Evolutionary conservation across 2,329 filamentous ascomycete species (phyloP).

Genomic region (Lasiodiplodia gonubiensis): DNA sequence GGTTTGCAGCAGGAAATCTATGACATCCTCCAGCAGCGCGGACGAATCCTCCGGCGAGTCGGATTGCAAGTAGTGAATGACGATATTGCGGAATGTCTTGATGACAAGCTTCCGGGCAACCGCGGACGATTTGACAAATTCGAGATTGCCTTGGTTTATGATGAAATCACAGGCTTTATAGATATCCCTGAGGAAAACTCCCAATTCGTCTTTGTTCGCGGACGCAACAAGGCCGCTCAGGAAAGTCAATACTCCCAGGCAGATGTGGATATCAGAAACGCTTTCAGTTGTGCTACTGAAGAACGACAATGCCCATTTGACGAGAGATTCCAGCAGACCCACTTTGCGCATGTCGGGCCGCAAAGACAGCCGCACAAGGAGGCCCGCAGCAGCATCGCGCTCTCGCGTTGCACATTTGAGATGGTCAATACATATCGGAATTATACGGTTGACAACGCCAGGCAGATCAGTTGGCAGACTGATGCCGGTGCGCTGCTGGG

Average conservation of each 20-base stretch:
- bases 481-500: slow-evolving; percentile 52
- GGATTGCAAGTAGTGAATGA: slow-evolving; percentile 66
- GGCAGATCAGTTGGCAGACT: slow-evolving; percentile 67
- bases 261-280: slow-evolving; percentile 69
- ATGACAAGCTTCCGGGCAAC: slow-evolving; percentile 81
- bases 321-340: slow-evolving; percentile 70
- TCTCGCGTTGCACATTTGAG: slow-evolving; percentile 82
- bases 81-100: slow-evolving; percentile 80
- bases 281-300: slow-evolving; percentile 56
- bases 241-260: slow-evolving; percentile 79
- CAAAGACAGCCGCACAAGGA: slow-evolving; percentile 82
- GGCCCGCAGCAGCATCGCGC: slow-evolving; percentile 80
- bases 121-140: slow-evolving; percentile 72
- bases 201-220: slow-evolving; percentile 75
- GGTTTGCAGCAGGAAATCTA: slow-evolving; percentile 79
- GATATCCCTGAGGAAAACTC: slow-evolving; percentile 67
- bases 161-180: slow-evolving; percentile 70
- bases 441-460: slow-evolving; percentile 70
- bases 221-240: slow-evolving; percentile 75
- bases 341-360: slow-evolving; percentile 86
- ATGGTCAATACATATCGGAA: slow-evolving; percentile 74
- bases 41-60: slow-evolving; percentile 43
- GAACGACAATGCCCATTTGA: slow-evolving; percentile 71
- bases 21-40: slow-evolving; percentile 71
- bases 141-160: slow-evolving; percentile 56